Conservation (phyloP, 2,329 filamentous ascomycete species). For the Knufia fluminis region DNA sequence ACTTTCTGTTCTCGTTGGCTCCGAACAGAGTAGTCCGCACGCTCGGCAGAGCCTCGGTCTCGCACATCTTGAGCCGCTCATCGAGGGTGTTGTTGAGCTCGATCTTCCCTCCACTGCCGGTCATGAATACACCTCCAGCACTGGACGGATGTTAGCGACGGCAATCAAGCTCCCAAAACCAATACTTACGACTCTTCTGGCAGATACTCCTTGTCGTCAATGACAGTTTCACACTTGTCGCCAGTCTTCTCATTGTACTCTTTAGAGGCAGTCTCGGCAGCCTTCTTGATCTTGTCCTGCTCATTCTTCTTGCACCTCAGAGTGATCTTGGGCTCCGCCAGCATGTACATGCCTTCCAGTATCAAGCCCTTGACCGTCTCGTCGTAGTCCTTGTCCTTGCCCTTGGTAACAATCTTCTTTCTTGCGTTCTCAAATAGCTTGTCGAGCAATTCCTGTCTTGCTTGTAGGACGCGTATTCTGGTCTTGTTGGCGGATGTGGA, state of each 20-base stretch:
- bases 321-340: conserved; percentile 69
- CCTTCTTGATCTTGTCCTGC: conserved; percentile 64
- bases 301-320: conserved; percentile 74
- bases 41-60: conserved; percentile 73
- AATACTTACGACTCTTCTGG: conserved; percentile 70
- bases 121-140: conserved; percentile 69
- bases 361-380: conserved; percentile 68
- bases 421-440: conserved; percentile 74
- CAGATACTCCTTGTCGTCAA: conserved; percentile 72
- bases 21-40: conserved; percentile 84
- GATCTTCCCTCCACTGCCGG: conserved; percentile 83
- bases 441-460: conserved; percentile 85
- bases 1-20: conserved; percentile 89
- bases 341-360: conserved; percentile 79
- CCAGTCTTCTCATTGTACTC: conserved; percentile 75
- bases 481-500: conserved; percentile 96
- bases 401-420: conserved; percentile 58
- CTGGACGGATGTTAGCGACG: conserved; percentile 39
- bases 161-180: not conserved
- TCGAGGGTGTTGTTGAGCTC: conserved; percentile 98
- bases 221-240: conserved; percentile 57
- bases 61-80: conserved; percentile 74
- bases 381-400: conserved; percentile 67
- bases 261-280: conserved; percentile 63
- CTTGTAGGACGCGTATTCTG: conserved; percentile 74